Evolutionary conservation across 257 asterid species (phyloP), one percentile per base, ranked within the genome.

Genomic region (Solanum appendiculatum): DNA sequence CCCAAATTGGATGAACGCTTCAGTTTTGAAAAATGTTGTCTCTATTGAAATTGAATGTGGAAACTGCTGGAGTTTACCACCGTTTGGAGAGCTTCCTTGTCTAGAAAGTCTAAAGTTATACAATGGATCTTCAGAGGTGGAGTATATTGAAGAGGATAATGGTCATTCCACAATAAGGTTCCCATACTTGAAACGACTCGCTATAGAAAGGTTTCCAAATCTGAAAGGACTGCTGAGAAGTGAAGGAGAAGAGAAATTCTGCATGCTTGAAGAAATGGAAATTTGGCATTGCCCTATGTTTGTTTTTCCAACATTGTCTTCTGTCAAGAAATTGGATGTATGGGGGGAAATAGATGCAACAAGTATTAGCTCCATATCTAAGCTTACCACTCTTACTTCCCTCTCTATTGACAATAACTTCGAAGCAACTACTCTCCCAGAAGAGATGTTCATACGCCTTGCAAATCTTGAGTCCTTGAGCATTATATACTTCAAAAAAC

Each of bases 1-100:
- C 73, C 90, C 93, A 6, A 10, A 6, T 42, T 91, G 91, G 93
- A 89, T 88, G 85, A 33, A 66, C 0, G 54, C 5, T 29, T 72
- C 88, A 25, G 51, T 33, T 21, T 15, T 90, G 46, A 64, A n/a
- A 39, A 83, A 88, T 12, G 6, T 89, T 4, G 37, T 56, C 25
- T 6, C 23, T 23, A 21, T 89, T 36, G 11, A 34, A 34, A 58
- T 70, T 16, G 0, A 0, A 20, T 66, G 86, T 48, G 51, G 27
- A 31, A 74, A 83, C 20, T 83, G 83, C 25, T 63, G 9, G 46
- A 40, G 14, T 34, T 86, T 86, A 44, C 86, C 90, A 31, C 83
- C 23, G 7, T 51, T 90, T 33, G 91, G 87, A 37, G 87, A 84
- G 39, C 33, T 90, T 8, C 88, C 88, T 15, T 33, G 5, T 51